Evolutionary conservation across 208 protist genomes (phyloP).

Genomic region (Angomonas deanei): DNA sequence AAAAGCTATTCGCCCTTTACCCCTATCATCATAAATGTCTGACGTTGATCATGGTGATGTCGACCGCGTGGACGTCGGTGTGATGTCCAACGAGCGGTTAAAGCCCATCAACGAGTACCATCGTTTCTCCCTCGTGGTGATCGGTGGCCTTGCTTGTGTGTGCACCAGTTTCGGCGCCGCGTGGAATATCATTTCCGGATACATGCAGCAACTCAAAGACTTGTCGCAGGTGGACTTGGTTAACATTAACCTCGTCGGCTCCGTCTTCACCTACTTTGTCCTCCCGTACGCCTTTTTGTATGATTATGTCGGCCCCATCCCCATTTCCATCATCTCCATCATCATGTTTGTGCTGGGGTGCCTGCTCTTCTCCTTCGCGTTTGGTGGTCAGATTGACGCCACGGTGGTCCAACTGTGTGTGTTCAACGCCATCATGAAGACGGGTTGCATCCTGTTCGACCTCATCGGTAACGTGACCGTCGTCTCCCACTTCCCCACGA

Average conservation of each 20-base stretch:
- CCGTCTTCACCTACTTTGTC: not conserved
- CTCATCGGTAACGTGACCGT: constrained; percentile 24
- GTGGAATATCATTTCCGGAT: constrained; percentile 31
- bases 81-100: constrained; percentile 1
- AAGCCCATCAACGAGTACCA: constrained; percentile 11
- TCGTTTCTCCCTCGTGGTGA: constrained; percentile 3
- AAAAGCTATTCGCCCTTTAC: too few relatives aligned
- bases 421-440: constrained; percentile 16
- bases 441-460: constrained; percentile 21
- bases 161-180: constrained; percentile 21
- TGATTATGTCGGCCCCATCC: constrained; percentile 3
- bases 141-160: constrained; percentile 21
- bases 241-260: constrained; percentile 2
- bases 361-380: not conserved
- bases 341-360: not conserved
- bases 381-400: constrained; percentile 12
- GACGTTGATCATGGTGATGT: not conserved
- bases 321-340: not conserved
- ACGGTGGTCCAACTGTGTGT: constrained; percentile 12
- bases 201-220: constrained; percentile 20
- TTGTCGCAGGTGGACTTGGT: constrained; percentile 27
- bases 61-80: not conserved
- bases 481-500: constrained; percentile 27
- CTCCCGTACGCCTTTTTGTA: not conserved
- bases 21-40: too few relatives aligned